Evolutionary conservation across 306 rosid species (phyloP).

Genomic region (Gillenia trifoliata): DNA sequence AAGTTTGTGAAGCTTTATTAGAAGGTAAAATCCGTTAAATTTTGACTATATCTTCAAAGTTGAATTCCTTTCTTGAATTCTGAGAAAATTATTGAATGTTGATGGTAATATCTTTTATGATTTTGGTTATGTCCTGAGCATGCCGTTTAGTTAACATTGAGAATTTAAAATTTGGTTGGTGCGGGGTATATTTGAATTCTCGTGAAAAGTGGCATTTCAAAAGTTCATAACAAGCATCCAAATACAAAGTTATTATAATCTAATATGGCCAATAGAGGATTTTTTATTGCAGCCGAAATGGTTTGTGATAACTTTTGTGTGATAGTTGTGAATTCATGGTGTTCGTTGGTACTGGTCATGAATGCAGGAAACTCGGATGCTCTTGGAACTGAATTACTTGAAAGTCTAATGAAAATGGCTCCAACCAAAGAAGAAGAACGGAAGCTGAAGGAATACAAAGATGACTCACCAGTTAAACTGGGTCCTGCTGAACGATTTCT

Average conservation of each 20-base stretch:
- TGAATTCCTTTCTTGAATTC: neutral
- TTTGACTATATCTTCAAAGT: neutral
- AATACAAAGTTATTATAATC: too few relatives aligned
- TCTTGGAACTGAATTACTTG: conserved; percentile 84
- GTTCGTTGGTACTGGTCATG: neutral
- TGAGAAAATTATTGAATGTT: neutral
- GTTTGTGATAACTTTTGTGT: neutral
- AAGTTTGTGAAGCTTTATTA: conserved; percentile 79
- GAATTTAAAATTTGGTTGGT: neutral
- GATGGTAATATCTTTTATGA: neutral
- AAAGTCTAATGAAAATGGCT: conserved; percentile 92
- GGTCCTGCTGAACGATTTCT: conserved; percentile 92
- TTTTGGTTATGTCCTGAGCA: neutral
- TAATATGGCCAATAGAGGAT: neutral
- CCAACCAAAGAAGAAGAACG: conserved; percentile 97
- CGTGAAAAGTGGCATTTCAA: neutral
- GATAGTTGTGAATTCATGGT: conserved; percentile 2
- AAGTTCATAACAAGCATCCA: neutral
- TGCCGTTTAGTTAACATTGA: neutral
- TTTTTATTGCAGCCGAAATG: neutral
- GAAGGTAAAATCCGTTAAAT: conserved; percentile 50
- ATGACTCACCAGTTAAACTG: conserved; percentile 73
- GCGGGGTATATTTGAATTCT: neutral
- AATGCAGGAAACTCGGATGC: conserved; percentile 75
- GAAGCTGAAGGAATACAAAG: conserved; percentile 72